phyloP scores from a whole-genome alignment of 257 asterid species.

The Mitragyna speciosa region DNA sequence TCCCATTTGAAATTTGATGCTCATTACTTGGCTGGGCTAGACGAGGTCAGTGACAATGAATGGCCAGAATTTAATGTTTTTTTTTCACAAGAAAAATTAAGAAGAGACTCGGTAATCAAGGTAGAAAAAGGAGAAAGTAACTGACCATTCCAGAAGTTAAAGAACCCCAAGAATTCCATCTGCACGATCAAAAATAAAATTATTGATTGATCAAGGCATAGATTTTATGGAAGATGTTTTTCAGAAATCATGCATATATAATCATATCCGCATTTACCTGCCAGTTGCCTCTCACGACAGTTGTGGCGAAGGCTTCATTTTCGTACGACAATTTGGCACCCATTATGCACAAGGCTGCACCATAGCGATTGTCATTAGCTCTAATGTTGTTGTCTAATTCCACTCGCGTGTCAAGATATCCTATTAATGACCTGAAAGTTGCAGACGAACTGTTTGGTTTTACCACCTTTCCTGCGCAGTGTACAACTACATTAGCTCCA shows the following conservation, averaged over 20 bases:
- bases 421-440: slow-evolving; percentile 41
- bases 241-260: background rate
- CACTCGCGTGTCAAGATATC: slow-evolving; percentile 44
- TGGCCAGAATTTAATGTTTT: background rate
- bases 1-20: background rate
- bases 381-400: slow-evolving; percentile 33
- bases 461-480: slow-evolving; percentile 45
- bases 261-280: slow-evolving; percentile 35
- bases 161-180: slow-evolving; percentile 63
- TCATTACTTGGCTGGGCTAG: background rate
- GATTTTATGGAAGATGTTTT: background rate
- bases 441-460: slow-evolving; percentile 53
- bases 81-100: background rate
- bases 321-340: slow-evolving; percentile 70
- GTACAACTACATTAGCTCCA: background rate
- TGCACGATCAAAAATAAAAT: slow-evolving; percentile 21
- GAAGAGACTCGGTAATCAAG: background rate
- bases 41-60: background rate
- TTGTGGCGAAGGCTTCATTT: slow-evolving; percentile 41
- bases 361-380: slow-evolving; percentile 18
- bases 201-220: background rate
- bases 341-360: slow-evolving; percentile 48
- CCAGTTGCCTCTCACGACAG: slow-evolving; percentile 46
- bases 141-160: slow-evolving; percentile 65
- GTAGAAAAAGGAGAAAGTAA: background rate